Evolutionary conservation across 1,139 yeast species (phyloP).

Genomic region (Nakaseomyces delphensis): DNA sequence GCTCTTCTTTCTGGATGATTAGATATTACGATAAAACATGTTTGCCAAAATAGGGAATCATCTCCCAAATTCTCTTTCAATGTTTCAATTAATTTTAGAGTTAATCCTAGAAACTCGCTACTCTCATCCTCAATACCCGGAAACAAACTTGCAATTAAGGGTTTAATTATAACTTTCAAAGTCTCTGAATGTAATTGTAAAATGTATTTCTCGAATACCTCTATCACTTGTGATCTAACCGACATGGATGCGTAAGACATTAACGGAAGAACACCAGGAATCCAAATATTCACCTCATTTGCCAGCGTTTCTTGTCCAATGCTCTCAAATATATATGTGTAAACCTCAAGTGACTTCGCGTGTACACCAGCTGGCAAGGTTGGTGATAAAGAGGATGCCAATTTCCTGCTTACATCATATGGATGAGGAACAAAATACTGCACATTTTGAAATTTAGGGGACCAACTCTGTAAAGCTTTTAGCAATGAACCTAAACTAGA

Average conservation of each 20-base stretch:
- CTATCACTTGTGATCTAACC: constrained; percentile 68
- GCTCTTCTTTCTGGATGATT: constrained; percentile 69
- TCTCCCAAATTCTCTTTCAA: constrained; percentile 53
- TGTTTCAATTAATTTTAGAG: constrained; percentile 50
- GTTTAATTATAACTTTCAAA: constrained; percentile 50
- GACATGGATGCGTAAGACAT: constrained; percentile 82
- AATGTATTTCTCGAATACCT: constrained; percentile 48
- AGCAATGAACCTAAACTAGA: constrained; percentile 73
- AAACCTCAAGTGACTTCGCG: constrained; percentile 73
- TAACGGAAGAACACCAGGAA: constrained; percentile 81
- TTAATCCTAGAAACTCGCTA: constrained; percentile 65
- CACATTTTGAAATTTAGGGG: constrained; percentile 50
- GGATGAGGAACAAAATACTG: constrained; percentile 39
- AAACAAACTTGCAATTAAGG: constrained; percentile 62
- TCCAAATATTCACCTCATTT: constrained; percentile 56
- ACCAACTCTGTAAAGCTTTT: constrained; percentile 54
- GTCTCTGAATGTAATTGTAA: constrained; percentile 43
- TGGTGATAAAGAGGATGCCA: constrained; percentile 56
- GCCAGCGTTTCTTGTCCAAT: constrained; percentile 47
- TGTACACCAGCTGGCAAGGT: constrained; percentile 91
- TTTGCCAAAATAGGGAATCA: constrained; percentile 80
- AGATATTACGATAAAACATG: constrained; percentile 64
- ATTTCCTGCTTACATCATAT: constrained; percentile 30
- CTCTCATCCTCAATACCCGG: constrained; percentile 92
- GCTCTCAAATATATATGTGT: constrained; percentile 57